phyloP scores from a whole-genome alignment of 2,329 filamentous ascomycete genomes.

The Trichophyton benhamiae region DNA sequence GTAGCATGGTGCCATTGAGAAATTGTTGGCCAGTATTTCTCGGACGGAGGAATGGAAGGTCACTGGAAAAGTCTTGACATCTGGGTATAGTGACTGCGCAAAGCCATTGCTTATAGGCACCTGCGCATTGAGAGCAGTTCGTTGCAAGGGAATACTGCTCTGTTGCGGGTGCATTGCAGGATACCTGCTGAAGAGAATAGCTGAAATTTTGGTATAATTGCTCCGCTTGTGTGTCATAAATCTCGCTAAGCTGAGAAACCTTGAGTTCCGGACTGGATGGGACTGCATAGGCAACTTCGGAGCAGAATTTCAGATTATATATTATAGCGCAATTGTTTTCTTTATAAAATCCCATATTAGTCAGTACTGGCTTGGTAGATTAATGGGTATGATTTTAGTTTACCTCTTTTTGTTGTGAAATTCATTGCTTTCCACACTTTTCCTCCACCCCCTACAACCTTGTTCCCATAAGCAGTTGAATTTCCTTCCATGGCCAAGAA shows the following conservation, averaged over 20 bases:
- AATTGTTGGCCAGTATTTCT: conserved; percentile 63
- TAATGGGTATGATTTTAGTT: conserved; percentile 15
- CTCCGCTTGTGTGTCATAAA: conserved; percentile 67
- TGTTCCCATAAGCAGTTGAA: conserved; percentile 42
- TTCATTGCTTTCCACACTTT: conserved; percentile 57
- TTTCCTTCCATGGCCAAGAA: conserved; percentile 55
- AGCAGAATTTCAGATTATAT: conserved; percentile 78
- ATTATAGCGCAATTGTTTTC: conserved; percentile 76
- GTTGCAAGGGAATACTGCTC: conserved; percentile 71
- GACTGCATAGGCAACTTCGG: conserved; percentile 79
- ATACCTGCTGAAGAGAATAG: conserved; percentile 69
- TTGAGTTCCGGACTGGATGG: conserved; percentile 63
- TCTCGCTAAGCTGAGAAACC: conserved; percentile 47
- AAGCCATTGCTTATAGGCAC: conserved; percentile 86
- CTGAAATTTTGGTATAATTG: conserved; percentile 64
- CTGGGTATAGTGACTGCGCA: conserved; percentile 87
- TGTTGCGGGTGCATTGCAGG: conserved; percentile 64
- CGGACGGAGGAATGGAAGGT: conserved; percentile 45
- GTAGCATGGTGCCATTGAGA: conserved; percentile 44
- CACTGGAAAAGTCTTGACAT: conserved; percentile 67
- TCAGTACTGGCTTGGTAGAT: neutral
- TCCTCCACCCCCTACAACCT: conserved; percentile 58
- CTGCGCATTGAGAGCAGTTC: conserved; percentile 61
- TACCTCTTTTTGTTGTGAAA: conserved; percentile 71
- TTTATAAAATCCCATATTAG: conserved; percentile 24